Percentiles rank a stretch among this genome's conserved stretches.
These are phyloP conservation scores for Atalantia buxifolia DNA, from an alignment of 345 rosid genomes.

Conservation along the genomic window DNA sequence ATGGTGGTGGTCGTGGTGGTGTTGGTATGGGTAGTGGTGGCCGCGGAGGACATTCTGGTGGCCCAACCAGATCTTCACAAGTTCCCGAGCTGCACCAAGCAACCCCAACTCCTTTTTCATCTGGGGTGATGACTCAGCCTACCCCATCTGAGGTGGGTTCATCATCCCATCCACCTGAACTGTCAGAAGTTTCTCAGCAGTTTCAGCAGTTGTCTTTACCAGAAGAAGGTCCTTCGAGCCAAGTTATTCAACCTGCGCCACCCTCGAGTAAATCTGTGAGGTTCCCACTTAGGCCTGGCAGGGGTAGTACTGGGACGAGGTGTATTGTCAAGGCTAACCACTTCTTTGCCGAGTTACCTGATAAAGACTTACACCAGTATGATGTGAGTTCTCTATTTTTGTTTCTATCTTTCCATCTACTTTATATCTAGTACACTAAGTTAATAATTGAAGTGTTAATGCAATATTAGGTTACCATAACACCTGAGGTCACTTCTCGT, in stretches of 20 bases:
- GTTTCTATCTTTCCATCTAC: neutral
- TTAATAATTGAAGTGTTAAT: neutral
- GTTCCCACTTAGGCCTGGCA: conserved; percentile 87
- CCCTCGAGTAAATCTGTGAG: conserved; percentile 71
- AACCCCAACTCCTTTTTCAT: conserved; percentile 54
- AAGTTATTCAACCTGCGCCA: conserved; percentile 58
- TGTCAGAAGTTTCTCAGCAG: conserved; percentile 32
- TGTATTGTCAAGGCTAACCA: conserved; percentile 97
- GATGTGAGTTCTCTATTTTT: conserved; percentile 49
- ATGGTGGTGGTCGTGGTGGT: conserved; percentile 33
- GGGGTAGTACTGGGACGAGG: conserved; percentile 51
- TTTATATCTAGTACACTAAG: neutral
- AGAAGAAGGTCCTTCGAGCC: conserved; percentile 48
- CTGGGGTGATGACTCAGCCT: conserved; percentile 58
- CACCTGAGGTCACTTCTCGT: conserved; percentile 73
- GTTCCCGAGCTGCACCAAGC: conserved; percentile 99
- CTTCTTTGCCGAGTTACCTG: conserved; percentile 84
- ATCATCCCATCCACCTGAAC: conserved; percentile 45
- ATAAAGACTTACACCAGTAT: conserved; percentile 94
- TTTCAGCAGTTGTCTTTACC: conserved; percentile 50
- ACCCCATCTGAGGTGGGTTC: conserved; percentile 54
- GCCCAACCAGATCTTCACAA: conserved; percentile 49
- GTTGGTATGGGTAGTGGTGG: conserved; percentile 33
- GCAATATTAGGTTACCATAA: conserved; percentile 60
- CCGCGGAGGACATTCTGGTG: conserved; percentile 53